A percentile compares a stretch with the other conserved stretches of the same genome.
Conservation (phyloP, 2,329 filamentous ascomycete species). For the Xylaria multiplex region DNA sequence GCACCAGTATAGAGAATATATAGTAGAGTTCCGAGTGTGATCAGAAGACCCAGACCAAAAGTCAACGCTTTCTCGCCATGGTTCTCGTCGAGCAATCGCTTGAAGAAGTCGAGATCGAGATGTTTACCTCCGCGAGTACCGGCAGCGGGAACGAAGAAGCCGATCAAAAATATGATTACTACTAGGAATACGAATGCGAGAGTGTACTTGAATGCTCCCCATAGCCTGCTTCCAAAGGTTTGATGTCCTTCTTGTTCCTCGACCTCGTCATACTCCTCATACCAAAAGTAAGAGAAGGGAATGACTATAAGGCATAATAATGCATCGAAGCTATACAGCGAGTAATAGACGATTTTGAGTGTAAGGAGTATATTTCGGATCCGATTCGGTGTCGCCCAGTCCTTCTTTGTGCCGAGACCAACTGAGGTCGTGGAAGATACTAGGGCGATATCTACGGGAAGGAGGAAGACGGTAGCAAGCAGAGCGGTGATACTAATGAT, state of each 20-base stretch:
- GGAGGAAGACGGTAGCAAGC: constrained; percentile 88
- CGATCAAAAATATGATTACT: constrained; percentile 85
- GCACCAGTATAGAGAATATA: constrained; percentile 90
- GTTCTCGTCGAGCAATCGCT: constrained; percentile 82
- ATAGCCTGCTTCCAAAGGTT: constrained; percentile 75
- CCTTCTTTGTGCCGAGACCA: constrained; percentile 83
- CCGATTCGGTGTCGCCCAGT: constrained; percentile 88
- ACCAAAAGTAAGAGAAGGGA: constrained; percentile 97
- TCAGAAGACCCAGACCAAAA: constrained; percentile 87
- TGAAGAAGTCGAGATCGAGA: constrained; percentile 91
- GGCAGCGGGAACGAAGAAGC: constrained; percentile 90
- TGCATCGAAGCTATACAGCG: constrained; percentile 90
- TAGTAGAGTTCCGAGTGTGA: constrained; percentile 84
- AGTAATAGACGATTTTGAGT: constrained; percentile 90
- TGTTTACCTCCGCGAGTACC: constrained; percentile 72
- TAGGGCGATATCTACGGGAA: constrained; percentile 94
- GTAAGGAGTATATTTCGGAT: constrained; percentile 82
- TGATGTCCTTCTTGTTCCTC: constrained; percentile 82
- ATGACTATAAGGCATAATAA: constrained; percentile 88
- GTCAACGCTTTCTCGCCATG: constrained; percentile 92
- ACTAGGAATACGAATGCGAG: constrained; percentile 83
- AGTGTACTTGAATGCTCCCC: constrained; percentile 91
- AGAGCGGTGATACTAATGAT: constrained; percentile 88
- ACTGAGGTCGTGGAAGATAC: constrained; percentile 87
- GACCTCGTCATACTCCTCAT: constrained; percentile 95